Base-by-base conservation (phyloP, 768 basidiomycete species). In the Boletellus ananas region DNA sequence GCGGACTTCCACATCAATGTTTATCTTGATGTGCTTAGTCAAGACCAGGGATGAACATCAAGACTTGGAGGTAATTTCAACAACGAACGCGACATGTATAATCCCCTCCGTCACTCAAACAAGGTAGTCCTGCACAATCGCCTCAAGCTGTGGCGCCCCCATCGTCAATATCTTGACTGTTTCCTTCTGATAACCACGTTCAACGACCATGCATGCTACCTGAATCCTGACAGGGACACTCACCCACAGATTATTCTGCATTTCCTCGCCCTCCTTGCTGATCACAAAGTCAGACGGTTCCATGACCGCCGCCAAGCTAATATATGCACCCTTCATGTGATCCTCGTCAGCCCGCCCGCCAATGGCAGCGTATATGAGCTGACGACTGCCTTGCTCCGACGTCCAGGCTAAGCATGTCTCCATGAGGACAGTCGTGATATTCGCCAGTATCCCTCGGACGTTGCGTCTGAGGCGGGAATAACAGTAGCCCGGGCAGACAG, bases 231-330 rank as follows among this genome's bases (percentile, higher is more conserved):
- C 2, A n/a, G 2, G 16, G 1, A 13, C 7, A 52, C 70, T 54
- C 57, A 72, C 73, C 72, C 73, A 73, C 9, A 72, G 33, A 31
- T 43, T 56, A 17, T 66, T 61, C 43, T 72, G 64, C 45, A 62
- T 58, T 20, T 41, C 53, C 29, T 44, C 43, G 0, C 71, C 73
- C 21, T 66, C 58, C 7, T 61, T 56, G 31, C 67, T 65, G 2
- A 70, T 37, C 37, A 70, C 61, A 27, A 64, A 70, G 46, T 73
- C 70, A 27, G 69, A 60, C 20, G 67, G 58, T 44, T 72, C 65
- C 1, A 35, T 39, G 4, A 64, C 54, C 6, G 18, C 36, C 16
- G 45, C 43, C 3, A 12, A 34, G 35, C 36, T 52, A 4, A 70
- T 23, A 21, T 35, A 68, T 3, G 50, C 63, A 1, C 63, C 66